Conservation (phyloP, 2,329 filamentous ascomycete genomes). For the Aureobasidium sp. region DNA sequence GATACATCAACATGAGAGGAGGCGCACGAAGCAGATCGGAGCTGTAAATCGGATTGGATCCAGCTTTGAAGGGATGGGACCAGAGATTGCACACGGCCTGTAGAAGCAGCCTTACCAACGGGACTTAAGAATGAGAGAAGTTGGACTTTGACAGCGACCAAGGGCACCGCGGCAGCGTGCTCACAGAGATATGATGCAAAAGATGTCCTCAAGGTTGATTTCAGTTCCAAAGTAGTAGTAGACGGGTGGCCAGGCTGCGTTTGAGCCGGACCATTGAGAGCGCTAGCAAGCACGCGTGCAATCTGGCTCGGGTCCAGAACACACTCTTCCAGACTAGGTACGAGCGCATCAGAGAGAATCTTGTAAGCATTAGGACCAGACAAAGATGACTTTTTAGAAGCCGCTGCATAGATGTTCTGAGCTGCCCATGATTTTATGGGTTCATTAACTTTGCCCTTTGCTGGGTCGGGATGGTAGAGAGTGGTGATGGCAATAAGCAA, state of each 20-base stretch:
- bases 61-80: constrained; percentile 66
- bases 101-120: constrained; percentile 63
- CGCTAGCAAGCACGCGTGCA: constrained; percentile 51
- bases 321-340: constrained; percentile 76
- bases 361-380: constrained; percentile 49
- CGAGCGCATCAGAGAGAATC: constrained; percentile 57
- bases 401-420: constrained; percentile 56
- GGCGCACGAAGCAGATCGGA: constrained; percentile 44
- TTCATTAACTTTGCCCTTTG: constrained; percentile 25
- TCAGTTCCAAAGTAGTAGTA: constrained; percentile 41
- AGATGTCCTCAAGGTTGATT: constrained; percentile 54
- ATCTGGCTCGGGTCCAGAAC: constrained; percentile 70
- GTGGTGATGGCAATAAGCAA: constrained; percentile 51
- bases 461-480: constrained; percentile 32
- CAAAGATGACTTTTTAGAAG: constrained; percentile 46
- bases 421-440: constrained; percentile 47
- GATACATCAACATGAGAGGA: constrained; percentile 40
- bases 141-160: constrained; percentile 59
- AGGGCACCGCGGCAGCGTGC: constrained; percentile 61
- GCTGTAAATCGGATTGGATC: constrained; percentile 43
- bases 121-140: constrained; percentile 66
- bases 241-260: constrained; percentile 12
- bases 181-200: constrained; percentile 65
- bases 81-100: constrained; percentile 64
- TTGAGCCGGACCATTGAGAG: constrained; percentile 46